phyloP scores from a whole-genome alignment of 371 early-diverging fungal genomes.

The Lichtheimia corymbifera region DNA sequence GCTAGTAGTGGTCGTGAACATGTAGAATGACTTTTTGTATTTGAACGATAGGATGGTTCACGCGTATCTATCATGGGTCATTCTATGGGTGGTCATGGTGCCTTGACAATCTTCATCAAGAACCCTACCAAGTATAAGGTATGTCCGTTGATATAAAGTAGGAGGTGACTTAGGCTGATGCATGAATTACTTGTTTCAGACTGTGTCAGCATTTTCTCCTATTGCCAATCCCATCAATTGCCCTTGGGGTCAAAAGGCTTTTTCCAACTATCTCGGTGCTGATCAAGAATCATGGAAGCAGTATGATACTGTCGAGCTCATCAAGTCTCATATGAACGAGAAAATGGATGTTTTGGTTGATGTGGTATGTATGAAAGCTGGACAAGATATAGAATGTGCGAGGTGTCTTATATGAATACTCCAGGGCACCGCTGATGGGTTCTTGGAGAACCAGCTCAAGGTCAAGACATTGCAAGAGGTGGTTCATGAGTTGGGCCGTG shows the following conservation, averaged over 20 bases:
- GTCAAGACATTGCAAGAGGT: constrained; percentile 58
- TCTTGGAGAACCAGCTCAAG: constrained; percentile 67
- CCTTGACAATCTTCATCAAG: constrained; percentile 71
- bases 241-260: constrained; percentile 81
- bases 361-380: constrained; percentile 26
- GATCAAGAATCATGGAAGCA: constrained; percentile 60
- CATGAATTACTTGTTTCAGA: constrained; percentile 20
- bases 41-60: constrained; percentile 46
- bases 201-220: constrained; percentile 86
- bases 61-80: constrained; percentile 80
- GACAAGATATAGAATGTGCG: neutral
- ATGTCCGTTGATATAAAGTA: neutral
- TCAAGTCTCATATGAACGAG: constrained; percentile 36
- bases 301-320: constrained; percentile 77
- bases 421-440: constrained; percentile 73
- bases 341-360: constrained; percentile 43
- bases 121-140: constrained; percentile 69
- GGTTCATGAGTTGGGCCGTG: constrained; percentile 36
- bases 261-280: constrained; percentile 73
- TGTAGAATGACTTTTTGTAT: neutral
- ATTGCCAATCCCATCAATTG: constrained; percentile 74
- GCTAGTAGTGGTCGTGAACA: neutral
- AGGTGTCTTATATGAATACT: neutral
- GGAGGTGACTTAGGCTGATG: neutral
- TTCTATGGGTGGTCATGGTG: constrained; percentile 95